Conservation (phyloP, 768 basidiomycete species). For the Crucibulum laeve region DNA sequence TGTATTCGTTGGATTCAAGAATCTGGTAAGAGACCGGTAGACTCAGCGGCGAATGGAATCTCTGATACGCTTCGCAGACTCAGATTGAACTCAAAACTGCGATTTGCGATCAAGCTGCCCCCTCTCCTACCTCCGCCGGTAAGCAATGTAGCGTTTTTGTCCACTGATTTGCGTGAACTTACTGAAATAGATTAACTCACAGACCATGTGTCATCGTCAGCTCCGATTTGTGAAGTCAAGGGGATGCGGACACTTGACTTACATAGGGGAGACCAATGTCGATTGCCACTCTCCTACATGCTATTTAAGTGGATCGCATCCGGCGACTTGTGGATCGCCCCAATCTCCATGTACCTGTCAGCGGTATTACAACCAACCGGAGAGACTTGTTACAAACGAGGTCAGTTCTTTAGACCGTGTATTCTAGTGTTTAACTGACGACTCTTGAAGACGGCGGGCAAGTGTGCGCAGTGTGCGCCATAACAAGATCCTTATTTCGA, state of each 20-base stretch:
- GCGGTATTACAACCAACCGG: slow-evolving; percentile 58
- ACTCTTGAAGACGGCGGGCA: slow-evolving; percentile 27
- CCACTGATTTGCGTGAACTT: slow-evolving; percentile 19
- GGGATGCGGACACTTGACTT: slow-evolving; percentile 54
- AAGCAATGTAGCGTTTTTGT: slow-evolving; percentile 5
- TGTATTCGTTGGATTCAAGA: not conserved
- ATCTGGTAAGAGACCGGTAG: slow-evolving; percentile 5
- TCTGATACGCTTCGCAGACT: slow-evolving; percentile 23
- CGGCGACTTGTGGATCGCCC: slow-evolving; percentile 33
- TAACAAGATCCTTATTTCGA: slow-evolving; percentile 4
- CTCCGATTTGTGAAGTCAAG: slow-evolving; percentile 47
- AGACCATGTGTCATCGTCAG: slow-evolving; percentile 61
- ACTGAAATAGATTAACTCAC: slow-evolving; percentile 15
- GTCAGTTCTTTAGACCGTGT: slow-evolving; percentile 24
- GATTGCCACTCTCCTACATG: slow-evolving; percentile 52
- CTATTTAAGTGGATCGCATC: slow-evolving; percentile 45
- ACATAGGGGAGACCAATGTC: slow-evolving; percentile 34
- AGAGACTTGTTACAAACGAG: slow-evolving; percentile 39
- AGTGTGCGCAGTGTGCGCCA: slow-evolving; percentile 31
- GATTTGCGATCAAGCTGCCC: slow-evolving; percentile 28
- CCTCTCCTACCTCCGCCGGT: slow-evolving; percentile 52
- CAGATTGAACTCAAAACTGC: slow-evolving; percentile 31
- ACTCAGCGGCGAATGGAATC: slow-evolving; percentile 10
- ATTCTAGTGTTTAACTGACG: slow-evolving; percentile 10
- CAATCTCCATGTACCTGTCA: slow-evolving; percentile 40